A percentile compares a stretch with the other conserved stretches of the same genome.
Conservation (phyloP, 2,329 filamentous ascomycete genomes). For the Colletotrichum kahawae region DNA sequence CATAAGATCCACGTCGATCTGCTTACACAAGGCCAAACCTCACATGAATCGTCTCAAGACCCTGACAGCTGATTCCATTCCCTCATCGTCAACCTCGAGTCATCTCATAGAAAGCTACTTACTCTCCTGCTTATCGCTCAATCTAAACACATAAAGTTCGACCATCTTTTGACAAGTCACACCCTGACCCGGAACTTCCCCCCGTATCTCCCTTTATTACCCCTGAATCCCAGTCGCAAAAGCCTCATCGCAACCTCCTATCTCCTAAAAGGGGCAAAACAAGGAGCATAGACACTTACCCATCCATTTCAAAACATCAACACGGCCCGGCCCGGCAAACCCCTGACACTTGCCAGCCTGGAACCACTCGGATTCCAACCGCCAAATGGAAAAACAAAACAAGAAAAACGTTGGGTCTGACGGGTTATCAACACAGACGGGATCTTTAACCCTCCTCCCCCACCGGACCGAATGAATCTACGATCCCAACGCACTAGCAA, state of each 20-base stretch:
- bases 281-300: background rate
- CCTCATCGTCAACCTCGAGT: background rate
- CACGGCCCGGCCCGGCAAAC: background rate
- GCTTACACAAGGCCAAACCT: background rate
- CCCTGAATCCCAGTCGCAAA: background rate
- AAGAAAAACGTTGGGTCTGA: background rate
- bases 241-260: background rate
- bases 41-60: background rate
- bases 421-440: background rate
- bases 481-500: background rate
- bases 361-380: background rate
- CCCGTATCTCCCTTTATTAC: background rate
- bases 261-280: background rate
- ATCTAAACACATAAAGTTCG: background rate
- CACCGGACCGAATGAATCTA: background rate
- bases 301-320: background rate
- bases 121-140: background rate
- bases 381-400: background rate
- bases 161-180: background rate
- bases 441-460: background rate
- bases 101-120: background rate
- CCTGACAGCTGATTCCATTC: background rate
- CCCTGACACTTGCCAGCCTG: background rate
- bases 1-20: rapidly evolving
- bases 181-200: background rate